Conservation (phyloP, 1,284 basidiomycete genomes). For the Irpex rosettiformis region DNA sequence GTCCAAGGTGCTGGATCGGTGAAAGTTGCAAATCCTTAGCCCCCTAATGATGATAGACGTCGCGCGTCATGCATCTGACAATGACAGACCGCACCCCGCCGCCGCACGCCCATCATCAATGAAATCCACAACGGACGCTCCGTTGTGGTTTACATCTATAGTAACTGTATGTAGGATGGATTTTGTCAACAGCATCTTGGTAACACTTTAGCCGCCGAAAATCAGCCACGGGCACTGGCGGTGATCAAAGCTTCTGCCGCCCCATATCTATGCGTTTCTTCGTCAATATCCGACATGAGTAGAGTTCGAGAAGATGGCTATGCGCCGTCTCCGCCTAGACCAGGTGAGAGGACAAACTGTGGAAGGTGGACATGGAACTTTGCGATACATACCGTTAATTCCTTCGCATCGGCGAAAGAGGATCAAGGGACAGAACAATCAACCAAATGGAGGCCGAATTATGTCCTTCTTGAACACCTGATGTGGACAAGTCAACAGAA, state of each 20-base stretch:
- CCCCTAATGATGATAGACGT: background rate
- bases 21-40: background rate
- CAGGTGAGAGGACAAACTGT: background rate
- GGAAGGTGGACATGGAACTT: too few relatives aligned
- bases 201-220: background rate
- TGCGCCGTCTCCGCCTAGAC: too few relatives aligned
- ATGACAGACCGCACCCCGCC: too few relatives aligned
- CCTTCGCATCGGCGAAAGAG: background rate
- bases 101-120: background rate
- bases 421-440: background rate
- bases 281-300: background rate
- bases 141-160: too few relatives aligned
- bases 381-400: background rate
- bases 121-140: background rate
- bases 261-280: background rate
- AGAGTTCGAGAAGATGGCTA: too few relatives aligned
- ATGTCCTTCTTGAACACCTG: background rate
- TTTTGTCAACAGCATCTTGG: too few relatives aligned
- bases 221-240: background rate
- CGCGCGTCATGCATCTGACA: background rate
- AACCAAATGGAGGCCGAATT: background rate
- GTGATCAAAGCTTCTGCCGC: background rate
- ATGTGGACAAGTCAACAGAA: background rate
- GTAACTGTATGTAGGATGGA: too few relatives aligned
- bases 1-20: background rate